phyloP scores from a whole-genome alignment of 2,329 filamentous ascomycete species.

The Scedosporium dehoogii region DNA sequence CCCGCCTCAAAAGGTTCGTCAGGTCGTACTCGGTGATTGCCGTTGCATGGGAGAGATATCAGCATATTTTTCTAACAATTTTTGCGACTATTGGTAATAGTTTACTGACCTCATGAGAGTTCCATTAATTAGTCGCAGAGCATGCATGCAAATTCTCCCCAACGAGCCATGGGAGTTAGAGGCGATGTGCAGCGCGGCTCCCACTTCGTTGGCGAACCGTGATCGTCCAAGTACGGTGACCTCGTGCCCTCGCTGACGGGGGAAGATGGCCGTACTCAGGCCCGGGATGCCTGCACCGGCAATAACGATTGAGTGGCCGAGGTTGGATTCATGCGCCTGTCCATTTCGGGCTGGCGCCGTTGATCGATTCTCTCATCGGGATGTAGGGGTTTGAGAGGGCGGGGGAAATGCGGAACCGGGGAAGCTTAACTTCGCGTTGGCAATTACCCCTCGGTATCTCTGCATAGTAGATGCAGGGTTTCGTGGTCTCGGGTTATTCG shows the following conservation, averaged over 20 bases:
- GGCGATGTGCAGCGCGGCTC: conserved; percentile 27
- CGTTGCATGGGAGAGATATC: background rate
- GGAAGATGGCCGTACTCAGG: conserved; percentile 21
- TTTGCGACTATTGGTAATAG: too few species aligned
- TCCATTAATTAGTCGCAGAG: conserved; percentile 29
- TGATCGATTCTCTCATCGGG: too few species aligned
- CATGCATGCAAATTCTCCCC: conserved; percentile 25
- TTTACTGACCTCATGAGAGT: conserved; percentile 14
- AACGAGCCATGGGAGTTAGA: conserved; percentile 44
- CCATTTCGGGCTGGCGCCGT: too few species aligned
- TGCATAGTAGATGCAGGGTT: too few species aligned
- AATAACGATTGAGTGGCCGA: conserved; percentile 19
- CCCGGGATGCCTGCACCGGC: conserved; percentile 28
- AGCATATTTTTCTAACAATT: background rate
- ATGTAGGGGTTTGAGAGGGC: too few species aligned
- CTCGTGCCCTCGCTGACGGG: conserved; percentile 22
- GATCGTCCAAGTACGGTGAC: conserved; percentile 28
- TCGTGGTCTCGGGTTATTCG: too few species aligned
- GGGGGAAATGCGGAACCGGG: too few species aligned
- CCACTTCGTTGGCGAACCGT: conserved; percentile 23
- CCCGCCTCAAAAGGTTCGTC: conserved; percentile 23
- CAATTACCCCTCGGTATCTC: too few species aligned
- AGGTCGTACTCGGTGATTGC: conserved; percentile 23
- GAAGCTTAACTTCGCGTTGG: too few species aligned
- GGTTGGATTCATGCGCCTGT: background rate